A percentile compares a stretch with the other conserved stretches of the same genome.
phyloP scores from a whole-genome alignment of 345 rosid species.

The Fremontodendron californicum region DNA sequence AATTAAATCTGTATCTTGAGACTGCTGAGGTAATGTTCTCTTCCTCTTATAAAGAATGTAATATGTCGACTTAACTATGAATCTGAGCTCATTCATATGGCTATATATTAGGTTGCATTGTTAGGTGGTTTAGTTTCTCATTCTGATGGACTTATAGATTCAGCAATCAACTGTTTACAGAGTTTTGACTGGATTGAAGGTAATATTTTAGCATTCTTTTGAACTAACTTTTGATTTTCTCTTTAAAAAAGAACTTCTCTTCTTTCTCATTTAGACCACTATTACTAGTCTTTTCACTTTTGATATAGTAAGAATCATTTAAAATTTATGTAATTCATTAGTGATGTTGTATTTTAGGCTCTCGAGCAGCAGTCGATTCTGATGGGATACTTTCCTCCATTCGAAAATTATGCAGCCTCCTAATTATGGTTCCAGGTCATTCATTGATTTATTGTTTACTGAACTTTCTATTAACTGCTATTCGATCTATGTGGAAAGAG shows the following conservation, averaged over 20 bases:
- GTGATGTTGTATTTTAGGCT: constrained; percentile 34
- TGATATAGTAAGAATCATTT: neutral
- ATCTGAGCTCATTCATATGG: constrained; percentile 22
- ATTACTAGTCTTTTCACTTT: neutral
- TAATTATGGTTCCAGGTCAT: constrained; percentile 79
- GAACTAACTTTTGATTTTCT: neutral
- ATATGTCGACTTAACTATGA: constrained; percentile 11
- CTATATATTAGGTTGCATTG: constrained; percentile 60
- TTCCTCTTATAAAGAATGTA: constrained; percentile 18
- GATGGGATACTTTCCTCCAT: constrained; percentile 54
- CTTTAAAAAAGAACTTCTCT: neutral
- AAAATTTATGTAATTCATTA: neutral
- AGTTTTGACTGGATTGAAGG: constrained; percentile 46
- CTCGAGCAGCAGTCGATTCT: constrained; percentile 36
- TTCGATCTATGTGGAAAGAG: neutral
- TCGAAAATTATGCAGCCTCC: constrained; percentile 69
- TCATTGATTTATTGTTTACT: neutral
- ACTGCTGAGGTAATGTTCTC: constrained; percentile 72
- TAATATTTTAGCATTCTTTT: neutral
- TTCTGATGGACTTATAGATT: constrained; percentile 61
- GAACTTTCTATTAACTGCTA: neutral
- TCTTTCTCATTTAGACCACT: neutral
- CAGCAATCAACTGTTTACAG: constrained; percentile 59
- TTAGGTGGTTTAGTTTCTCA: constrained; percentile 75
- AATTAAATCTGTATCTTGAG: constrained; percentile 73